Evolutionary conservation across 257 asterid species (phyloP).

Genomic region (Scutellaria galericulata): DNA sequence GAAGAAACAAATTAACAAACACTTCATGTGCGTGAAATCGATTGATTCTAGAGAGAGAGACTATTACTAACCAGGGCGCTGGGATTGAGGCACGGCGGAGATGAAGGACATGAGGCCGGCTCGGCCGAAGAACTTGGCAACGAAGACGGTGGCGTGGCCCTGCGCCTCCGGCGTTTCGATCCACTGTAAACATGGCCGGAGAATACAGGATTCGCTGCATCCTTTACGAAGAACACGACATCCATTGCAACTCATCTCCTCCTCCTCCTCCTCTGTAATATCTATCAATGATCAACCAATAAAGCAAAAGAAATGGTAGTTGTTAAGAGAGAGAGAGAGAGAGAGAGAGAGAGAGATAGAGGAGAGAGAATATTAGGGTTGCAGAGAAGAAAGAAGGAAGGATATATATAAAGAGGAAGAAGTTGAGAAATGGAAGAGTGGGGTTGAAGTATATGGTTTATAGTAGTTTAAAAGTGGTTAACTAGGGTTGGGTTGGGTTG

Average conservation of each 20-base stretch:
- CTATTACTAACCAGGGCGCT: constrained; percentile 49
- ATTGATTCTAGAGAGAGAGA: neutral
- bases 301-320: neutral
- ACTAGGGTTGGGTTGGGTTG: constrained; percentile 44
- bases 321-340: neutral
- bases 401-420: constrained; percentile 34
- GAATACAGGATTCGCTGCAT: constrained; percentile 57
- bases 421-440: constrained; percentile 40
- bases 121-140: constrained; percentile 76
- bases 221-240: constrained; percentile 78
- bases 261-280: neutral
- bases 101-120: constrained; percentile 71
- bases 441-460: constrained; percentile 23
- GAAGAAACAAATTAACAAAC: neutral
- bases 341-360: neutral
- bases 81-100: constrained; percentile 57
- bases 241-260: constrained; percentile 69
- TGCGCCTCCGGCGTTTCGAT: constrained; percentile 57
- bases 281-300: neutral
- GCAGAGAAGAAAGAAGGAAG: constrained; percentile 10
- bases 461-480: constrained; percentile 22
- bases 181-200: constrained; percentile 63
- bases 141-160: constrained; percentile 68
- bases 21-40: too few relatives aligned
- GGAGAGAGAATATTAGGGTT: constrained; percentile 25